A percentile compares a stretch with the other conserved stretches of the same genome.
These are phyloP conservation scores for Catenaria anguillulae DNA, from an alignment of 371 early-diverging fungal species.

Conservation along the genomic window DNA sequence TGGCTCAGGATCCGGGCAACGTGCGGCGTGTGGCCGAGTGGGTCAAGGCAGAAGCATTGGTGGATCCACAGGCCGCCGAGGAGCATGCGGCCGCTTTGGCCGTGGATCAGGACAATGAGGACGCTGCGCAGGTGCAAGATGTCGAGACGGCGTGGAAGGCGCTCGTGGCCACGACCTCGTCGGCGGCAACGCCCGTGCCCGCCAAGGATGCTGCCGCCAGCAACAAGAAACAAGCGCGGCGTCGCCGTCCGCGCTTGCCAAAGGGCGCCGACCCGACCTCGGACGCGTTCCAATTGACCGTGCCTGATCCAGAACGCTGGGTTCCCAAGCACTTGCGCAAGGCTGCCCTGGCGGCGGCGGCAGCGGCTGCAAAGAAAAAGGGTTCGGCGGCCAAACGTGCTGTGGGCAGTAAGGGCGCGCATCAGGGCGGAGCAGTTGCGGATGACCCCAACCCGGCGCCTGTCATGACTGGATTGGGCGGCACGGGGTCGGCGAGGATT, in stretches of 20 bases:
- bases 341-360: not conserved
- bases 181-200: not conserved
- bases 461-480: not conserved
- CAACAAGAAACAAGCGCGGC: constrained; percentile 12
- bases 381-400: not conserved
- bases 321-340: no score
- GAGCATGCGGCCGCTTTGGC: constrained; percentile 43
- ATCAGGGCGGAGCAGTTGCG: not conserved
- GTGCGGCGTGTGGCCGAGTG: constrained; percentile 36
- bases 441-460: not conserved
- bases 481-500: not conserved
- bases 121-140: constrained; percentile 28
- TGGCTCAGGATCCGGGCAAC: no score
- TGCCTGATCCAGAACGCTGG: constrained; percentile 63
- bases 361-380: no score
- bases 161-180: not conserved
- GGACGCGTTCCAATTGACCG: not conserved
- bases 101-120: constrained; percentile 12
- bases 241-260: constrained; percentile 43
- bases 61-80: constrained; percentile 46
- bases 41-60: constrained; percentile 45
- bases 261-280: constrained; percentile 34
- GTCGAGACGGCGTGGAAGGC: not conserved
- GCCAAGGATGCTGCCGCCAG: not conserved
- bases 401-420: not conserved